phyloP scores from a whole-genome alignment of 2,329 filamentous ascomycete species.

The Phaeosphaeriaceae sp. region DNA sequence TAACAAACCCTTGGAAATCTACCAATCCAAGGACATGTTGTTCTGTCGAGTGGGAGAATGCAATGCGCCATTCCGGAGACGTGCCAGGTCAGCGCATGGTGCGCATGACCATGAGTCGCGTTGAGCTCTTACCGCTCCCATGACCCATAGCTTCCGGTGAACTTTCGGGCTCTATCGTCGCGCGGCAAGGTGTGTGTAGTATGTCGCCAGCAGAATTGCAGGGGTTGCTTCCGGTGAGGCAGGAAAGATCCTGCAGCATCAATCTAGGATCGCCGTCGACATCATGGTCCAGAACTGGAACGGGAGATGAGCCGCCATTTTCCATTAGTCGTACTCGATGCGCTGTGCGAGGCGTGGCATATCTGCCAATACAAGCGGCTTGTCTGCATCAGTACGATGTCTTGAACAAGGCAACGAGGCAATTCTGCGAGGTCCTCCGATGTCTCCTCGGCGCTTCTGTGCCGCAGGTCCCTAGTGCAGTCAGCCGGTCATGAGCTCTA shows the following conservation, averaged over 20 bases:
- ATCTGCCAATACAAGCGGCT: conserved; percentile 21
- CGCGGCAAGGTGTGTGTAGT: neutral
- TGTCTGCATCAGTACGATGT: neutral
- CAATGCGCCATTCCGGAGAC: neutral
- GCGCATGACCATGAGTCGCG: conserved; percentile 6
- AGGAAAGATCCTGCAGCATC: neutral
- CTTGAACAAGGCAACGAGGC: conserved; percentile 18
- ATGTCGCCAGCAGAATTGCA: neutral
- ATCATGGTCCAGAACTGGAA: neutral
- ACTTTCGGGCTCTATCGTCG: neutral
- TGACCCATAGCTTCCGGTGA: conserved; percentile 3
- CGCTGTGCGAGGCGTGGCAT: conserved; percentile 4
- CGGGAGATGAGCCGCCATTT: conserved; percentile 1
- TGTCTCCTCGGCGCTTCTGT: conserved; percentile 6
- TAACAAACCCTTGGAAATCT: neutral
- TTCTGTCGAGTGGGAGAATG: conserved; percentile 1
- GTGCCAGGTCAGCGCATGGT: neutral
- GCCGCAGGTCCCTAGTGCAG: conserved; percentile 12
- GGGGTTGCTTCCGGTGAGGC: conserved; percentile 5
- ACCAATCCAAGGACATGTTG: neutral
- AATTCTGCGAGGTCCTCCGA: conserved; percentile 20
- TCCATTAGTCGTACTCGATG: conserved; percentile 1
- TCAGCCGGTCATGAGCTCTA: conserved; percentile 22
- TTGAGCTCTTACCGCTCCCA: neutral
- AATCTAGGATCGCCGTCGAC: neutral